Evolutionary conservation across 2,329 filamentous ascomycete species (phyloP).

Genomic region (Pseudocercospora vitis): DNA sequence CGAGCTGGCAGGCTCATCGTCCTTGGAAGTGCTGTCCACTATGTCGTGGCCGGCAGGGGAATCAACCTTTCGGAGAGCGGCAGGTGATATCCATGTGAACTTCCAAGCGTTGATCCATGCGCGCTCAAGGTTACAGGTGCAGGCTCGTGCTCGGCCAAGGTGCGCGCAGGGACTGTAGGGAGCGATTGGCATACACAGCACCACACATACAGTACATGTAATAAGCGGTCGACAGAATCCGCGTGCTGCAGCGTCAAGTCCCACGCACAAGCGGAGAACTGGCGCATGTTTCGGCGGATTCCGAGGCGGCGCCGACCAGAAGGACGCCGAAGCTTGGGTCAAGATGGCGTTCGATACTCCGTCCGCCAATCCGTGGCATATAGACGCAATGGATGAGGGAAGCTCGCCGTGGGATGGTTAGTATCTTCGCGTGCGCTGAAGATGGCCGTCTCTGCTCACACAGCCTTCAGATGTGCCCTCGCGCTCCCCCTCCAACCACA

Average conservation of each 20-base stretch:
- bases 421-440: neutral
- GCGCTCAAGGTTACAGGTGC: neutral
- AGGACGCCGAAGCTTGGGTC: slow-evolving; percentile 11
- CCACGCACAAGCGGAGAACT: neutral
- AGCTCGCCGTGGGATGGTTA: slow-evolving; percentile 38
- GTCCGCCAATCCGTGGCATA: slow-evolving; percentile 28
- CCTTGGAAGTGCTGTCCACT: slow-evolving; percentile 5
- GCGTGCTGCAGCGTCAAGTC: neutral
- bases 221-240: neutral
- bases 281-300: neutral
- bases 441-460: slow-evolving; percentile 6
- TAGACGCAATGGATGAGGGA: slow-evolving; percentile 36
- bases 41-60: neutral
- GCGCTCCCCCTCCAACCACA: slow-evolving; percentile 45
- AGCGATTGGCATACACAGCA: neutral
- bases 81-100: neutral
- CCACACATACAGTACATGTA: neutral
- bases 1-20: slow-evolving; percentile 16
- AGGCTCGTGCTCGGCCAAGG: slow-evolving; percentile 9
- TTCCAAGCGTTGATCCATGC: slow-evolving; percentile 3
- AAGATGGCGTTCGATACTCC: slow-evolving; percentile 8
- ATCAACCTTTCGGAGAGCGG: neutral
- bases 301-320: slow-evolving; percentile 3
- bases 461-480: slow-evolving; percentile 48
- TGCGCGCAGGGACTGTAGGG: neutral